Percentiles rank a stretch among this genome's conserved stretches.
Evolutionary conservation across 495 filamentous ascomycete species (phyloP).

Genomic region (Hyaloscypha bicolor): DNA sequence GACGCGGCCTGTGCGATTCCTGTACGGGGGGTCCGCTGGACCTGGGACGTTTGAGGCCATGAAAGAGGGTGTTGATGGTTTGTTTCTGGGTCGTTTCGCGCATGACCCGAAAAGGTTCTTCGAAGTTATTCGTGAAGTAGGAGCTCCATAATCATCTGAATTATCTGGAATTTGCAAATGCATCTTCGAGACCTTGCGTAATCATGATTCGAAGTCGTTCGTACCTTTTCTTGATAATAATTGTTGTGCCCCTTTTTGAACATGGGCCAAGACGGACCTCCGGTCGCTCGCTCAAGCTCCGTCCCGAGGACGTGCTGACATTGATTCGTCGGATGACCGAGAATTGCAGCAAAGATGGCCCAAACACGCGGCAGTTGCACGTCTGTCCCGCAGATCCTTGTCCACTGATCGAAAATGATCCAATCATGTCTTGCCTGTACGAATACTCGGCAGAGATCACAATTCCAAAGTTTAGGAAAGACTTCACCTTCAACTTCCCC

Average conservation of each 20-base stretch:
- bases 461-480: background rate
- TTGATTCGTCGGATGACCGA: background rate
- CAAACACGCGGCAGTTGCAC: background rate
- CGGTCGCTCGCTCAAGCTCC: background rate
- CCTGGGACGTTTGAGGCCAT: conserved; percentile 71
- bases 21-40: conserved; percentile 82
- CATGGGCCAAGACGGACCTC: background rate
- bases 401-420: background rate
- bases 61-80: conserved; percentile 71
- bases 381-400: background rate
- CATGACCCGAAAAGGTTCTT: conserved; percentile 71
- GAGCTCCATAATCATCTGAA: background rate
- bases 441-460: background rate
- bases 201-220: background rate
- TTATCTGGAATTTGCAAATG: background rate
- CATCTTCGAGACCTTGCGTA: background rate
- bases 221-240: background rate
- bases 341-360: background rate
- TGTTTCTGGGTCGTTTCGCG: conserved; percentile 82
- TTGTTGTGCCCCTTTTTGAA: background rate
- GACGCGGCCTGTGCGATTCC: conserved; percentile 59
- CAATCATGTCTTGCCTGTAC: background rate
- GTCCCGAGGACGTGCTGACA: background rate
- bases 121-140: conserved; percentile 70
- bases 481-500: background rate